phyloP scores from a whole-genome alignment of 108 stramenopile species.

The Skeletonema costatum region DNA sequence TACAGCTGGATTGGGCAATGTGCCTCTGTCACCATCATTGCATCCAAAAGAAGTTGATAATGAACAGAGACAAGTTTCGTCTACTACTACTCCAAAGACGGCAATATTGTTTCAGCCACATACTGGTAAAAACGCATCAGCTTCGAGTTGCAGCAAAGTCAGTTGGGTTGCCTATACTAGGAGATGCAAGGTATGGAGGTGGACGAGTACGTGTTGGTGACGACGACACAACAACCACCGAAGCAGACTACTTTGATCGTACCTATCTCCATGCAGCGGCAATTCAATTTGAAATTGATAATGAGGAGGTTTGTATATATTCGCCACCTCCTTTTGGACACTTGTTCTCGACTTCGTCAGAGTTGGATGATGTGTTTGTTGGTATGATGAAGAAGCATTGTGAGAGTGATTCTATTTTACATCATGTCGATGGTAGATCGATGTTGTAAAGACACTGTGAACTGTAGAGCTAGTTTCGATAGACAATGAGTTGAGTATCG shows the following conservation, averaged over 20 bases:
- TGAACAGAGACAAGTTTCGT: not conserved
- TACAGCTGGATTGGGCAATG: slow-evolving; percentile 52
- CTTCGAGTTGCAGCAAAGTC: slow-evolving; percentile 82
- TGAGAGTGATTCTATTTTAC: slow-evolving; percentile 49
- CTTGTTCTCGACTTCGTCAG: slow-evolving; percentile 7
- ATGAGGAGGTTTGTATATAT: slow-evolving; percentile 49
- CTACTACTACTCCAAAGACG: slow-evolving; percentile 40
- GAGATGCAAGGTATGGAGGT: slow-evolving; percentile 75
- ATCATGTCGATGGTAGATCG: not conserved
- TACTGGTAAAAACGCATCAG: slow-evolving; percentile 86
- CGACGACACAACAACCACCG: not conserved
- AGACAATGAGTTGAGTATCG: too few species aligned
- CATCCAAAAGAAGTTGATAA: not conserved
- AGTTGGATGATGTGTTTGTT: slow-evolving; percentile 32
- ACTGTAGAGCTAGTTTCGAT: too few species aligned
- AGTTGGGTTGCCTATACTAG: slow-evolving; percentile 70
- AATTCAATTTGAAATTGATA: slow-evolving; percentile 42
- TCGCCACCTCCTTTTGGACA: slow-evolving; percentile 51
- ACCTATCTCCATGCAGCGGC: slow-evolving; percentile 51
- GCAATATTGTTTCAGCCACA: slow-evolving; percentile 72
- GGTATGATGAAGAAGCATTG: slow-evolving; percentile 66
- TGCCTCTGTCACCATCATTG: slow-evolving; percentile 4
- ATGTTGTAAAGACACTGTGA: too few species aligned
- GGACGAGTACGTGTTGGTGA: slow-evolving; percentile 6
- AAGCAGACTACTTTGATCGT: slow-evolving; percentile 33